Evolutionary conservation across 148 eudicot species (phyloP).

Genomic region (Cornus suecica): DNA sequence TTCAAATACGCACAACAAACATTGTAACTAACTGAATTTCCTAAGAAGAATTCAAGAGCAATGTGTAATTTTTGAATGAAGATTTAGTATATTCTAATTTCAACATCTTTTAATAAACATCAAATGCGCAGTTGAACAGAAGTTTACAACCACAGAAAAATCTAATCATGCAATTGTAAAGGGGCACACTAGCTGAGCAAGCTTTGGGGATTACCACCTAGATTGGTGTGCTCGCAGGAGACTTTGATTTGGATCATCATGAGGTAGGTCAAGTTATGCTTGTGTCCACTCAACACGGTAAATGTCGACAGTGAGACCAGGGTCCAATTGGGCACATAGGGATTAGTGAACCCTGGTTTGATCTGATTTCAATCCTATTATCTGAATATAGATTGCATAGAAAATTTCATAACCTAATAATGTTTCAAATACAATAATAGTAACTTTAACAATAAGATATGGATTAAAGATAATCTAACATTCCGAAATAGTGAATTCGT

Average conservation of each 20-base stretch:
- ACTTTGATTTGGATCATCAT: conserved; percentile 58
- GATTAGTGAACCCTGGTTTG: conserved; percentile 79
- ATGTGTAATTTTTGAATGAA: conserved; percentile 52
- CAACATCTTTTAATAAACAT: conserved; percentile 71
- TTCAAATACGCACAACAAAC: conserved; percentile 73
- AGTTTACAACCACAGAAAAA: conserved; percentile 59
- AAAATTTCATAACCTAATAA: too few species aligned
- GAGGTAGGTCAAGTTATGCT: conserved; percentile 67
- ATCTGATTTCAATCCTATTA: too few species aligned
- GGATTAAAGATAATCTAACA: too few species aligned
- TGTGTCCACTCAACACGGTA: conserved; percentile 96
- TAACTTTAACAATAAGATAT: too few species aligned
- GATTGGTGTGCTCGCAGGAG: conserved; percentile 42
- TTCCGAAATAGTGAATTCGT: too few species aligned
- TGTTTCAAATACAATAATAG: too few species aligned
- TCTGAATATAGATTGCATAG: too few species aligned
- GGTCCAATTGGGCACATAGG: conserved; percentile 60
- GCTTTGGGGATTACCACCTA: conserved; percentile 84
- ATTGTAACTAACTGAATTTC: conserved; percentile 56
- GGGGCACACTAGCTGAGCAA: conserved; percentile 43
- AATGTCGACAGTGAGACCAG: conserved; percentile 81
- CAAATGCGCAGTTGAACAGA: conserved; percentile 64
- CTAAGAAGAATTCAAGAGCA: conserved; percentile 55
- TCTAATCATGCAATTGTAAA: conserved; percentile 61
- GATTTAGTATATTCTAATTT: conserved; percentile 48